A percentile compares a stretch with the other conserved stretches of the same genome.
Conservation (phyloP, 805 yeast species). For the Saturnispora quitensis region DNA sequence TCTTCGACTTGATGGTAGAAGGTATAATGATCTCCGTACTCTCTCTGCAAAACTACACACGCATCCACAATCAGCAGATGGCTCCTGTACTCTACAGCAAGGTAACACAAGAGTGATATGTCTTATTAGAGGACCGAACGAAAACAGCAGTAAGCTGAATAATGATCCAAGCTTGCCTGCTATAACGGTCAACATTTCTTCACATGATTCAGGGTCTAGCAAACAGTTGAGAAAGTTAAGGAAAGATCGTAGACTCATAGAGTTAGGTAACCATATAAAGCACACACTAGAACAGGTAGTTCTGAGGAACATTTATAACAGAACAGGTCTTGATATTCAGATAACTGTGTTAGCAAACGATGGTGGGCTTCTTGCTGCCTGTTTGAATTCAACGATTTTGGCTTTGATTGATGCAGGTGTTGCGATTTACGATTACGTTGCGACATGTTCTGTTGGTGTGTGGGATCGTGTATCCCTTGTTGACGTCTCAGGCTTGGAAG, state of each 20-base stretch:
- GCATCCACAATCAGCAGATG: constrained; percentile 82
- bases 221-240: constrained; percentile 22
- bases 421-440: constrained; percentile 84
- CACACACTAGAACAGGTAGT: constrained; percentile 70
- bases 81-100: constrained; percentile 85
- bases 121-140: constrained; percentile 82
- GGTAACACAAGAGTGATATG: constrained; percentile 88
- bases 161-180: constrained; percentile 55
- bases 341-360: constrained; percentile 80
- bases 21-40: constrained; percentile 87
- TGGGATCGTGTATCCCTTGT: constrained; percentile 68
- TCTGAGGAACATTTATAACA: constrained; percentile 64
- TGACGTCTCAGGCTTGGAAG: constrained; percentile 79
- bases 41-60: constrained; percentile 79
- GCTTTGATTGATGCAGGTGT: constrained; percentile 94
- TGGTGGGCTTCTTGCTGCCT: constrained; percentile 75
- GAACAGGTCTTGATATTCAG: constrained; percentile 69
- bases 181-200: constrained; percentile 46
- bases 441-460: constrained; percentile 71
- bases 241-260: constrained; percentile 62
- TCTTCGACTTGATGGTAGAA: constrained; percentile 81
- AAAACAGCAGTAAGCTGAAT: constrained; percentile 37
- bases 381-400: constrained; percentile 78
- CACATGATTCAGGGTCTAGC: constrained; percentile 4
- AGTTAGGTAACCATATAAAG: constrained; percentile 55